Conservation (phyloP, 768 basidiomycete species). For the Macrocybe gigantea region DNA sequence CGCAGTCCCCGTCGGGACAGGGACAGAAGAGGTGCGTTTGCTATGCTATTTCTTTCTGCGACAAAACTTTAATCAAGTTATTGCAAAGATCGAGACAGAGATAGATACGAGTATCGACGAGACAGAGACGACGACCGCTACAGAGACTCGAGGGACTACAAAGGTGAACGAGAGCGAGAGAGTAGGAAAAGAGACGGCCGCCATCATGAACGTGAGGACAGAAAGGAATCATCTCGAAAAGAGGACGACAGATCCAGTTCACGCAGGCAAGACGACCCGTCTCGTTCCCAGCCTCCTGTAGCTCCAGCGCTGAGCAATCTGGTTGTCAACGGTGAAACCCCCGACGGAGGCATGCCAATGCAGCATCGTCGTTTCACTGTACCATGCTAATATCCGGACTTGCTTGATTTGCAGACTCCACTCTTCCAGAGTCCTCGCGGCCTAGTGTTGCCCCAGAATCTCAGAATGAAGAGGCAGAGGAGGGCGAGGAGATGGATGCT, state of each 20-base stretch:
- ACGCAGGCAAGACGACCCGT: constrained; percentile 14
- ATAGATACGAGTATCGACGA: constrained; percentile 33
- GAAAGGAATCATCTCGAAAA: constrained; percentile 27
- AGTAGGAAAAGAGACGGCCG: constrained; percentile 11
- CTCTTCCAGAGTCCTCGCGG: constrained; percentile 9
- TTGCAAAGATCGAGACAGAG: constrained; percentile 11
- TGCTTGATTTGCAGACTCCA: not conserved
- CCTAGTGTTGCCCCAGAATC: constrained; percentile 37
- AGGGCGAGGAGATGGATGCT: constrained; percentile 49
- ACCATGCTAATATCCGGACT: not conserved
- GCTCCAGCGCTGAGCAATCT: too few species aligned
- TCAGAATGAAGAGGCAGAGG: constrained; percentile 28
- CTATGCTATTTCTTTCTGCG: constrained; percentile 6
- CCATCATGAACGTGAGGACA: constrained; percentile 29
- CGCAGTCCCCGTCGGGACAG: constrained; percentile 40
- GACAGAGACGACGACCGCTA: constrained; percentile 38
- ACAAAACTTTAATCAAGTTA: not conserved
- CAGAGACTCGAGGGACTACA: constrained; percentile 32
- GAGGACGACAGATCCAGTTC: constrained; percentile 25
- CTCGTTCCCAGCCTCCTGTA: too few species aligned
- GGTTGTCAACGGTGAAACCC: too few species aligned
- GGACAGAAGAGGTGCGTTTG: constrained; percentile 27
- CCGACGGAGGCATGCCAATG: constrained; percentile 1
- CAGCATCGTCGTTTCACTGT: constrained; percentile 3
- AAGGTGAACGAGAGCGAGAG: constrained; percentile 18